These are phyloP conservation scores for Blastobotrys illinoisensis DNA, from an alignment of 1,139 yeast genomes.

Conservation along the genomic window DNA sequence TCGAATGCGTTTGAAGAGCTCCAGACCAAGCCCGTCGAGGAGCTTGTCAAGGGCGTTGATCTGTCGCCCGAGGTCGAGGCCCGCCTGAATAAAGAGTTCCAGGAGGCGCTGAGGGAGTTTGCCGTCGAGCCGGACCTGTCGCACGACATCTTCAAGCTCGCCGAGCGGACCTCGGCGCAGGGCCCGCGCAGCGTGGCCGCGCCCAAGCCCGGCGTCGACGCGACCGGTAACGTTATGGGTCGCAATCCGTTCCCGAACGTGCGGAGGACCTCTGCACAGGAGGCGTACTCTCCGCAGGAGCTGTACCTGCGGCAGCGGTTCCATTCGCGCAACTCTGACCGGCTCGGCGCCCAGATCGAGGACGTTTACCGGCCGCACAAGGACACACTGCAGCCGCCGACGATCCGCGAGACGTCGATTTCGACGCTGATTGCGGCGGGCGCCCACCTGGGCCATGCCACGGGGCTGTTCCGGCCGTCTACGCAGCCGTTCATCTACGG, in stretches of 20 bases:
- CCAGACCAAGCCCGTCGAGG: neutral
- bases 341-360: slow-evolving; percentile 60
- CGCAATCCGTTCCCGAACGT: slow-evolving; percentile 35
- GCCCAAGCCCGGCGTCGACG: slow-evolving; percentile 7
- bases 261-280: slow-evolving; percentile 32
- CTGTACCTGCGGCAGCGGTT: slow-evolving; percentile 64
- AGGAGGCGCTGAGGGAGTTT: slow-evolving; percentile 28
- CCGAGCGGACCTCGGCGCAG: slow-evolving; percentile 15
- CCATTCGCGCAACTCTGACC: slow-evolving; percentile 47
- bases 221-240: slow-evolving; percentile 25
- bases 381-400: slow-evolving; percentile 56
- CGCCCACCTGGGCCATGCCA: slow-evolving; percentile 89
- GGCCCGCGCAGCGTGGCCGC: slow-evolving; percentile 12
- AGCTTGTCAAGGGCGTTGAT: slow-evolving; percentile 6
- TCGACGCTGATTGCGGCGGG: slow-evolving; percentile 83
- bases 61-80: slow-evolving; percentile 26
- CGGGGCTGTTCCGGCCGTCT: slow-evolving; percentile 71
- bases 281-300: slow-evolving; percentile 69
- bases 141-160: slow-evolving; percentile 19
- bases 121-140: slow-evolving; percentile 25
- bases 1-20: neutral
- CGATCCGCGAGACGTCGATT: slow-evolving; percentile 53
- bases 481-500: slow-evolving; percentile 88
- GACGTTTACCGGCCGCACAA: slow-evolving; percentile 66
- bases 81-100: slow-evolving; percentile 28